phyloP scores from a whole-genome alignment of 2,329 filamentous ascomycete species.

The Fusarium napiforme region DNA sequence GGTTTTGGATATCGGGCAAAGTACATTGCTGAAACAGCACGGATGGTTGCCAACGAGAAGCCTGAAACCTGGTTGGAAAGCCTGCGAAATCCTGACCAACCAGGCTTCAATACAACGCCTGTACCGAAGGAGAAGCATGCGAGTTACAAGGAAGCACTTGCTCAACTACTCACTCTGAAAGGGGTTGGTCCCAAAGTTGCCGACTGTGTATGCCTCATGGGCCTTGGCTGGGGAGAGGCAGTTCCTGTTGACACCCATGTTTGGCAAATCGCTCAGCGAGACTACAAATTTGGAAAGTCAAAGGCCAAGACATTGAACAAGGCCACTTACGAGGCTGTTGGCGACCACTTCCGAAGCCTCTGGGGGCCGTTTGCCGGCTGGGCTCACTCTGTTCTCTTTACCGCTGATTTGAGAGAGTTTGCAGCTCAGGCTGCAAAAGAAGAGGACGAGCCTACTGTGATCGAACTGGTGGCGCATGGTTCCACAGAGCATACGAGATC shows the following conservation, averaged over 20 bases:
- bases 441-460: constrained; percentile 20
- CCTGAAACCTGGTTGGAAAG: constrained; percentile 80
- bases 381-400: constrained; percentile 97
- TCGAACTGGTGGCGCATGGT: constrained; percentile 27
- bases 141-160: constrained; percentile 83
- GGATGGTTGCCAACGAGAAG: constrained; percentile 74
- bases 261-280: constrained; percentile 96
- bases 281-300: constrained; percentile 91
- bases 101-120: constrained; percentile 60
- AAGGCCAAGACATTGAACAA: constrained; percentile 90
- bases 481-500: constrained; percentile 31
- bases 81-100: constrained; percentile 80
- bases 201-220: constrained; percentile 97
- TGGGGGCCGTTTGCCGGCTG: constrained; percentile 97
- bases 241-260: constrained; percentile 98
- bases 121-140: constrained; percentile 61
- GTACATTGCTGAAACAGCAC: constrained; percentile 89
- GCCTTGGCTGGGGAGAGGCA: constrained; percentile 92
- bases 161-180: constrained; percentile 79
- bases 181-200: constrained; percentile 97
- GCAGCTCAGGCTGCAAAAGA: constrained; percentile 65
- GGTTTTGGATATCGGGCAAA: constrained; percentile 96
- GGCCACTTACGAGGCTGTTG: constrained; percentile 87
- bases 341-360: constrained; percentile 85
- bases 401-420: constrained; percentile 88